Conservation (phyloP, 257 asterid species). For the Perilla frutescens region DNA sequence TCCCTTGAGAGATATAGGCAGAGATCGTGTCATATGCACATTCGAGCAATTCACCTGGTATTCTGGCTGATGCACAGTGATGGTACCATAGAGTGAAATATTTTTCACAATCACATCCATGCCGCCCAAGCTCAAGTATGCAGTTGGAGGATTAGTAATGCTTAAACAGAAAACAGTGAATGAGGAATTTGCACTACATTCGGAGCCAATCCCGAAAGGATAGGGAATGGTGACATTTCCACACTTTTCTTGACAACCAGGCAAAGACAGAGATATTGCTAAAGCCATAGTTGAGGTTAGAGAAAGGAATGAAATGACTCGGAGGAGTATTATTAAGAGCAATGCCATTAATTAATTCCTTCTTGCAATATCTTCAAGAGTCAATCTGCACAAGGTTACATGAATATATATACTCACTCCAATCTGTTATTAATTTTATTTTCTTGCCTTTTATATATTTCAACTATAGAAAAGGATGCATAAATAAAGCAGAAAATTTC, state of each 20-base stretch:
- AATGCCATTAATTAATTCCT: not conserved
- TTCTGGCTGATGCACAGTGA: slow-evolving; percentile 30
- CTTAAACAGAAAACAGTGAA: slow-evolving; percentile 36
- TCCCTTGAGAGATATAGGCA: slow-evolving; percentile 21
- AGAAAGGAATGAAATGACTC: too few relatives aligned
- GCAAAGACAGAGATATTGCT: slow-evolving; percentile 24
- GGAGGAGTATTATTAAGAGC: too few relatives aligned
- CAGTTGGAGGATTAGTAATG: not conserved
- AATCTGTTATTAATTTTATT: too few relatives aligned
- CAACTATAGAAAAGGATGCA: too few relatives aligned
- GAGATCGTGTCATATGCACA: not conserved
- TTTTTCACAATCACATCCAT: not conserved
- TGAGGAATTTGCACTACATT: slow-evolving; percentile 41
- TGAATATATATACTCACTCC: too few relatives aligned
- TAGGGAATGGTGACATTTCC: slow-evolving; percentile 46
- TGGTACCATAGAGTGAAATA: not conserved
- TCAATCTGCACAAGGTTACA: not conserved
- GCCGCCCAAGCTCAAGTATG: slow-evolving; percentile 12
- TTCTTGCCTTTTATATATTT: too few relatives aligned
- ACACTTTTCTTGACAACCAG: slow-evolving; percentile 39
- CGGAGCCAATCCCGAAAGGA: slow-evolving; percentile 47
- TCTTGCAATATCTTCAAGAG: too few relatives aligned
- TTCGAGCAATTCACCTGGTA: slow-evolving; percentile 34
- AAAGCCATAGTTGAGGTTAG: too few relatives aligned
- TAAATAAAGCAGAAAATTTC: too few relatives aligned